Conservation (phyloP, 306 rosid genomes). For the Vicia faba region DNA sequence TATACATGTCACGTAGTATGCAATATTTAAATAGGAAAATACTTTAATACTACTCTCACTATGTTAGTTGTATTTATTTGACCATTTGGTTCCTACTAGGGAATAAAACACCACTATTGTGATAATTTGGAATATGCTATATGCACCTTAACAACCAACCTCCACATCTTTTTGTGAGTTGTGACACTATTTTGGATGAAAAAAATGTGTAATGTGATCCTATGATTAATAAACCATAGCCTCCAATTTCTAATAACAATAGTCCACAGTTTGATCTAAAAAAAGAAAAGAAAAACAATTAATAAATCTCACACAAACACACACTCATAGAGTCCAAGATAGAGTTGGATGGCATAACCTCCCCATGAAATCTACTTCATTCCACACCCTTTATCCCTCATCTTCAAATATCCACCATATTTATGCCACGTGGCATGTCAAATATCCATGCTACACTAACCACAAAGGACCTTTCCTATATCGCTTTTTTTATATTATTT, state of each 20-base stretch:
- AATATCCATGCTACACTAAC: conserved; percentile 61
- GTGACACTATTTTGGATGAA: conserved; percentile 26
- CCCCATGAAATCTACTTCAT: conserved; percentile 54
- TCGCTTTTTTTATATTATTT: conserved; percentile 44
- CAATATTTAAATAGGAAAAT: neutral
- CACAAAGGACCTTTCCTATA: conserved; percentile 51
- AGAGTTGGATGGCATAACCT: conserved; percentile 48
- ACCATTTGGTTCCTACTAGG: neutral
- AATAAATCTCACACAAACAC: conserved; percentile 5
- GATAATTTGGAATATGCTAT: conserved; percentile 34
- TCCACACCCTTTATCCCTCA: conserved; percentile 81
- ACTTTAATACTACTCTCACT: neutral
- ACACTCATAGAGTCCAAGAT: conserved; percentile 36
- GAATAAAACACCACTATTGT: neutral
- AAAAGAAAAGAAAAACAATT: neutral
- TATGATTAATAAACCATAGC: conserved; percentile 13
- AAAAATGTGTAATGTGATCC: conserved; percentile 51
- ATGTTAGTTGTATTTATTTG: conserved; percentile 22
- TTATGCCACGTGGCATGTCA: conserved; percentile 66
- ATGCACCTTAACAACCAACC: conserved; percentile 22
- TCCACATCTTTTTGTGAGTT: conserved; percentile 23
- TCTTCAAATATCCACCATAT: conserved; percentile 67
- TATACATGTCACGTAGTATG: too few relatives aligned
- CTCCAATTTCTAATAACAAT: conserved; percentile 18
- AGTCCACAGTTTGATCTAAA: conserved; percentile 14